These are phyloP conservation scores for Westerdykella ornata DNA, from an alignment of 2,329 filamentous ascomycete genomes.

Conservation along the genomic window DNA sequence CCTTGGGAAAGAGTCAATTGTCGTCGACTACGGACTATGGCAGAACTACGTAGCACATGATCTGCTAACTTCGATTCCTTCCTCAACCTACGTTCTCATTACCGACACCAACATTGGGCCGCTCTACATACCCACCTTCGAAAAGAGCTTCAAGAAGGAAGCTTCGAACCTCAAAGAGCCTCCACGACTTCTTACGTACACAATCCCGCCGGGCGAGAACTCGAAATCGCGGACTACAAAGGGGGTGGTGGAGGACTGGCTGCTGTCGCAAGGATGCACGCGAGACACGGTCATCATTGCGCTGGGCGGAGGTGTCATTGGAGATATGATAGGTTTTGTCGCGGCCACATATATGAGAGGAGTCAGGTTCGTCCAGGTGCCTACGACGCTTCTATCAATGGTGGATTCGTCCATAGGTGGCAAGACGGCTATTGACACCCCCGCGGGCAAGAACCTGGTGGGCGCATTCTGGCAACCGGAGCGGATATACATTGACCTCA, in stretches of 20 bases:
- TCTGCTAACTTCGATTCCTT: constrained; percentile 66
- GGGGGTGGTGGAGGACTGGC: constrained; percentile 94
- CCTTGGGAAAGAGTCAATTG: constrained; percentile 80
- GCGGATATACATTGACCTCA: constrained; percentile 88
- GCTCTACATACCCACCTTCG: constrained; percentile 73
- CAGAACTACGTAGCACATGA: constrained; percentile 73
- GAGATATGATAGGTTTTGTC: constrained; percentile 95
- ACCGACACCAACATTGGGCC: constrained; percentile 88
- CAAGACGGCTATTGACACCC: constrained; percentile 96
- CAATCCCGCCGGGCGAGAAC: constrained; percentile 85
- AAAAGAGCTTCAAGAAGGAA: constrained; percentile 54
- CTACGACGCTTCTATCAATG: constrained; percentile 91
- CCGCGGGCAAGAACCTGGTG: constrained; percentile 90
- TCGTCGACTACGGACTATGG: constrained; percentile 90
- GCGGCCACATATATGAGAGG: constrained; percentile 98
- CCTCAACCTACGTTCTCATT: constrained; percentile 91
- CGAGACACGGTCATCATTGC: constrained; percentile 93
- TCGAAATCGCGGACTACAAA: constrained; percentile 93
- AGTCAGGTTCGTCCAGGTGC: constrained; percentile 91
- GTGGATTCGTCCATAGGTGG: constrained; percentile 97
- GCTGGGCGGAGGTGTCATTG: constrained; percentile 91
- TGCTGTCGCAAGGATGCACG: constrained; percentile 85
- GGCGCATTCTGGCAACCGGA: constrained; percentile 95
- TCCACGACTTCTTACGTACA: constrained; percentile 75
- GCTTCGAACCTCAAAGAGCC: constrained; percentile 40